Base-by-base conservation (phyloP, 1,284 basidiomycete species). In the Boletus semigastroideus region DNA sequence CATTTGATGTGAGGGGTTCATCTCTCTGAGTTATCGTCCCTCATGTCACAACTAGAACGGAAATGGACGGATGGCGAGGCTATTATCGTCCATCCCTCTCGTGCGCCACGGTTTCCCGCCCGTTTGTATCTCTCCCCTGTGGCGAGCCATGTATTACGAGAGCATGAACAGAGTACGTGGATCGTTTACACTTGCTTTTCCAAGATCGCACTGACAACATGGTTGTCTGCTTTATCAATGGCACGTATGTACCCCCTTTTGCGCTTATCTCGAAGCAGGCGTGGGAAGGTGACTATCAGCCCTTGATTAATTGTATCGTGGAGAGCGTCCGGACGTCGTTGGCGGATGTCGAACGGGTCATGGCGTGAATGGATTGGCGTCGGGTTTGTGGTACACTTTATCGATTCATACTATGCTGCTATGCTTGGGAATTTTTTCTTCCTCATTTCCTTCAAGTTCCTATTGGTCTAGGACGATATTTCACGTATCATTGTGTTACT, bases 11-110 rank as follows among this genome's bases (percentile, higher is more conserved):
- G 61, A 48, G 66, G 12, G 1, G 22, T 19, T 16, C 16, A n/a
- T n/a, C 2, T 41, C 7, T 27, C 12, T 6, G 9, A 42, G 25
- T 17, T 13, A 43, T 50, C 34, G 17, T 16, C 43, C 46, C 30
- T n/a, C 14, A 40, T 42, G 17, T 39, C 16, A 1, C 6, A 6
- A 13, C 43, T 12, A 75, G 75, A 72, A 74, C 28, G 74, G 74
- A 46, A 77, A 76, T 53, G 73, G 73, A 13, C 68, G 74, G 16
- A 60, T 76, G 58, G 64, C 66, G 17, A 66, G 71, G 42, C 53
- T 75, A 13, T 44, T 77, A 11, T 73, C 73, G 0, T 75, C 75
- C 39, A 69, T 77, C 20, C 74, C 74, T 19, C 66, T 75, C 27
- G 53, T 73, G 10, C 61, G 60, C 43, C 63, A 68, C 31, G 74